These are phyloP conservation scores for Blastobotrys serpentis DNA, from an alignment of 1,139 yeast species.

Conservation along the genomic window DNA sequence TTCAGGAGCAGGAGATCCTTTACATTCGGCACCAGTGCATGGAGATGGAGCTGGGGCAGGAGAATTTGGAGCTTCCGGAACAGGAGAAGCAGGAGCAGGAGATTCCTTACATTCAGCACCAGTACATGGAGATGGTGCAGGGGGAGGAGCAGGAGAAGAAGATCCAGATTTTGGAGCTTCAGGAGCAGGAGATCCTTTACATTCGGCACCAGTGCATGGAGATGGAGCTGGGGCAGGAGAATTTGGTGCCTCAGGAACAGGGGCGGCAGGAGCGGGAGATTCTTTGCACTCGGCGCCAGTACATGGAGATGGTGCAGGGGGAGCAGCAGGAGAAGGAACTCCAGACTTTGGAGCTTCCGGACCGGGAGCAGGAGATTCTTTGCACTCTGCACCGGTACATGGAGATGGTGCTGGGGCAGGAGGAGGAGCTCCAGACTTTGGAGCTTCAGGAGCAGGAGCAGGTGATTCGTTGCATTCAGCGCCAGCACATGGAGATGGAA, in stretches of 20 bases:
- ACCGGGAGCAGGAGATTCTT: constrained; percentile 6
- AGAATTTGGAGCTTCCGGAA: background rate
- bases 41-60: constrained; percentile 1
- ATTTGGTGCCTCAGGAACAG: background rate
- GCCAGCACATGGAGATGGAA: background rate
- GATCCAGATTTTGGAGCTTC: background rate
- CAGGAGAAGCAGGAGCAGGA: constrained; percentile 4
- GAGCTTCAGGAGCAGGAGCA: background rate
- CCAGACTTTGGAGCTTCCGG: background rate
- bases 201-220: background rate
- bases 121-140: background rate
- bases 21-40: background rate
- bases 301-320: no score
- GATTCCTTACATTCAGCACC: background rate
- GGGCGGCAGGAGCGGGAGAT: constrained; percentile 2
- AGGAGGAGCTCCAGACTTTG: background rate
- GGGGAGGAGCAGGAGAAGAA: no score
- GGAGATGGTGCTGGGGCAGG: constrained; percentile 1
- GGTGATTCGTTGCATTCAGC: background rate
- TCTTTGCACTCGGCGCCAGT: background rate
- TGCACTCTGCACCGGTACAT: background rate
- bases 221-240: background rate
- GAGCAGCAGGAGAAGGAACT: constrained; percentile 4
- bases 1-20: constrained; percentile 4
- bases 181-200: constrained; percentile 5